These are phyloP conservation scores for Arxiozyma bovina DNA, from an alignment of 1,139 yeast genomes.

Conservation along the genomic window DNA sequence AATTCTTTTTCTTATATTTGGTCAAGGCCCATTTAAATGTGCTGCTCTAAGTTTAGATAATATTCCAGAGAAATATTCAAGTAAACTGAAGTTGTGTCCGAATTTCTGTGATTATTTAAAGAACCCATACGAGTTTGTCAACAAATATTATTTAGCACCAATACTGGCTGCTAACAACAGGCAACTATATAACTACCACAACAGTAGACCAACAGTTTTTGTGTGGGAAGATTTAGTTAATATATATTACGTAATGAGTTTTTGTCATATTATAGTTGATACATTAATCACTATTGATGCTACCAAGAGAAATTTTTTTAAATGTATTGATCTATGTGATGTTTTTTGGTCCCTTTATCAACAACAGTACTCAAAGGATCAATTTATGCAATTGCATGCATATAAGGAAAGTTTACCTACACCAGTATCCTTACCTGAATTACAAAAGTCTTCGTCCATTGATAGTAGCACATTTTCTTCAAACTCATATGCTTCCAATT, in stretches of 20 bases:
- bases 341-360: slow-evolving; percentile 7
- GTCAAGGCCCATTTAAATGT: slow-evolving; percentile 64
- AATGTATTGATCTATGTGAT: slow-evolving; percentile 9
- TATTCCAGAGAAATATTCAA: background rate
- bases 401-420: slow-evolving; percentile 4
- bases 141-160: slow-evolving; percentile 19
- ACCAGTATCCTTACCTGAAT: background rate
- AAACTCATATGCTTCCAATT: too few relatives aligned
- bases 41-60: slow-evolving; percentile 4
- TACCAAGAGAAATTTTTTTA: slow-evolving; percentile 12
- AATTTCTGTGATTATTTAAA: slow-evolving; percentile 19
- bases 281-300: slow-evolving; percentile 14
- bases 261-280: slow-evolving; percentile 17
- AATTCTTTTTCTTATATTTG: slow-evolving; percentile 70
- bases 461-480: too few relatives aligned
- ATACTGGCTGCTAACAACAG: slow-evolving; percentile 8
- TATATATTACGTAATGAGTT: slow-evolving; percentile 10
- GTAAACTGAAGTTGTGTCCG: slow-evolving; percentile 7
- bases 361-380: background rate
- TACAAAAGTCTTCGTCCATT: too few relatives aligned
- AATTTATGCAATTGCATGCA: background rate
- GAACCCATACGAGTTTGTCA: slow-evolving; percentile 20
- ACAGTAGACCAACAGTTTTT: slow-evolving; percentile 10
- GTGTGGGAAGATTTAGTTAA: slow-evolving; percentile 16
- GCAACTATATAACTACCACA: slow-evolving; percentile 4